Percentiles rank a stretch among this genome's conserved stretches.
Evolutionary conservation across 2,329 filamentous ascomycete genomes (phyloP).

Genomic region (Penicillium brevicompactum): DNA sequence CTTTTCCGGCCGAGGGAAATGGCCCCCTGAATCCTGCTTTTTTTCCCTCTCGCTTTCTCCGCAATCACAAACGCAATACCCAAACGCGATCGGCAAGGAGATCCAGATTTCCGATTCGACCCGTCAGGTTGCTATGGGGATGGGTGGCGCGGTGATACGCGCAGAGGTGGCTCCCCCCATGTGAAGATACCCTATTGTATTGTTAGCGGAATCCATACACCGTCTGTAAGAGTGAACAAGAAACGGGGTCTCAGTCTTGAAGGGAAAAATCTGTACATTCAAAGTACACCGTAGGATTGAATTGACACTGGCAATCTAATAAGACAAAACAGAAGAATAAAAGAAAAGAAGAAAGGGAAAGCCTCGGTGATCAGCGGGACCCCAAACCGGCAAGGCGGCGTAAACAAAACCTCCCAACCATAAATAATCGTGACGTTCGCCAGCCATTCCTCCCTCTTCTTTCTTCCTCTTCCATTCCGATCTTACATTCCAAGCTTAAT

Average conservation of each 20-base stretch:
- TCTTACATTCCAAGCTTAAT: conserved; percentile 17
- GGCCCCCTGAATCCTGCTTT: background rate
- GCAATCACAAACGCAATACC: conserved; percentile 4
- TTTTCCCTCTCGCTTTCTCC: background rate
- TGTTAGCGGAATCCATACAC: background rate
- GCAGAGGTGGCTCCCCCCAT: conserved; percentile 13
- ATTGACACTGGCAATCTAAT: no score
- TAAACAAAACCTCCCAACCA: conserved; percentile 27
- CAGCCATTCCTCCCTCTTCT: conserved; percentile 10
- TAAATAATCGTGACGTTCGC: conserved; percentile 29
- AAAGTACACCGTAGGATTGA: background rate
- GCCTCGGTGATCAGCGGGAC: conserved; percentile 20
- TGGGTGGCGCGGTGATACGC: conserved; percentile 7
- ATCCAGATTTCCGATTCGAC: conserved; percentile 22
- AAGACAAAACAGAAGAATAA: background rate
- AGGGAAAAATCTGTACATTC: background rate
- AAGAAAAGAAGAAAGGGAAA: conserved; percentile 1
- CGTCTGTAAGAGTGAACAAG: background rate
- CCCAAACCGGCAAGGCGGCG: conserved; percentile 22
- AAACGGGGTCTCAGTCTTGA: background rate
- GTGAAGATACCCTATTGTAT: conserved; percentile 11
- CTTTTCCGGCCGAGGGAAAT: conserved; percentile 1
- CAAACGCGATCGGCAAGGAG: conserved; percentile 12
- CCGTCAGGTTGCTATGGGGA: conserved; percentile 20
- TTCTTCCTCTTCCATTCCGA: conserved; percentile 23